Conservation (phyloP, 805 yeast species). For the Kazachstania psychrophila region DNA sequence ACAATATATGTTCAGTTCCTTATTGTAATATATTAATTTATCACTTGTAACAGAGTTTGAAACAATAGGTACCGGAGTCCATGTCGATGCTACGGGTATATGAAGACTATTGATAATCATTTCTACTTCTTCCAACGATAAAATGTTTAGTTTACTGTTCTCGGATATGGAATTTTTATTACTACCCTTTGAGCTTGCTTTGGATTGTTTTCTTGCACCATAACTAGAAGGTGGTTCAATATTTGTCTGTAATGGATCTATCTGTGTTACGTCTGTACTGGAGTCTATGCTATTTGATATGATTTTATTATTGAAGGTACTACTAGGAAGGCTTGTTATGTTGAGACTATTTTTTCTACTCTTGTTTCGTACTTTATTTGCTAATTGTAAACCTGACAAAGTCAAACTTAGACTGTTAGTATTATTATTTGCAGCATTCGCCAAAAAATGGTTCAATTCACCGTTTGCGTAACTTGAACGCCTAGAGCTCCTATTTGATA, state of each 20-base stretch:
- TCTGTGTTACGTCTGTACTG: neutral
- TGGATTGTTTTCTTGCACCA: neutral
- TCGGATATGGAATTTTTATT: neutral
- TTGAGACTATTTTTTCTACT: conserved; percentile 7
- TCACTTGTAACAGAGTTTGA: conserved; percentile 35
- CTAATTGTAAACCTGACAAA: neutral
- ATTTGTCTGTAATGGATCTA: conserved; percentile 8
- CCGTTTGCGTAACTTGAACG: conserved; percentile 17
- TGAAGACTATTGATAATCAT: conserved; percentile 31
- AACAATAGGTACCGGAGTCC: conserved; percentile 53
- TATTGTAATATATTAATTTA: conserved; percentile 49
- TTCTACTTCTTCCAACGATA: conserved; percentile 33
- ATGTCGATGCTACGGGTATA: conserved; percentile 34
- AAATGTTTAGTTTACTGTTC: conserved; percentile 16
- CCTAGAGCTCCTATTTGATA: conserved; percentile 8
- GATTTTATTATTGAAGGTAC: neutral
- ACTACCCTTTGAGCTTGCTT: neutral
- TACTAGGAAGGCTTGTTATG: neutral
- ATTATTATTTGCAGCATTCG: neutral
- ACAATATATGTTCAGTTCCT: conserved; percentile 51
- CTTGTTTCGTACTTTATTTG: conserved; percentile 3
- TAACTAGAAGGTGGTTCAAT: neutral
- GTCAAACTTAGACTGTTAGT: neutral
- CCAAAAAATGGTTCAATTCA: too few species aligned
- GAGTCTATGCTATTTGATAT: neutral